phyloP scores from a whole-genome alignment of 495 filamentous ascomycete species.

The Rostrohypoxylon terebratum region DNA sequence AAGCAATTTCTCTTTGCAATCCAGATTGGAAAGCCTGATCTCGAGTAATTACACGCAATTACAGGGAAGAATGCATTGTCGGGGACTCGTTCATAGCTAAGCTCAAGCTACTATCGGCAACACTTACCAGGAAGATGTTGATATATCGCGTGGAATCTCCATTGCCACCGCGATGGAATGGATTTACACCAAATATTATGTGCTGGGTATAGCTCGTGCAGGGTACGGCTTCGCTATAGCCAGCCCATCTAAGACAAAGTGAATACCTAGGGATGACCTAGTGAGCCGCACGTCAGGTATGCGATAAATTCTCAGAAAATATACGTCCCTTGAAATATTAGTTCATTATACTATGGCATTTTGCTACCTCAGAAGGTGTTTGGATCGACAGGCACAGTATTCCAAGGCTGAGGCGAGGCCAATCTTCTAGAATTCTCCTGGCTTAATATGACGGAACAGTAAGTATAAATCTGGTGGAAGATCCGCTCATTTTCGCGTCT shows the following conservation, averaged over 20 bases:
- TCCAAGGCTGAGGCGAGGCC: conserved; percentile 23
- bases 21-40: neutral
- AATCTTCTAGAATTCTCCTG: conserved; percentile 22
- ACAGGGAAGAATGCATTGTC: conserved; percentile 4
- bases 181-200: conserved; percentile 10
- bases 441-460: neutral
- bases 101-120: neutral
- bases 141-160: conserved; percentile 7
- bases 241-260: conserved; percentile 17
- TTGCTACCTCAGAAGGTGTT: conserved; percentile 1
- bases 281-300: conserved; percentile 14
- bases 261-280: conserved; percentile 14
- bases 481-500: neutral
- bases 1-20: conserved; percentile 27
- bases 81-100: neutral
- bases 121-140: conserved; percentile 1
- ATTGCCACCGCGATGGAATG: conserved; percentile 36
- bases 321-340: conserved; percentile 8
- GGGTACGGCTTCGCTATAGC: neutral
- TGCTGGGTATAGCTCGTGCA: conserved; percentile 6
- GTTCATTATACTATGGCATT: conserved; percentile 26
- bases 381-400: conserved; percentile 23
- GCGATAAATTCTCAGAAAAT: conserved; percentile 15
- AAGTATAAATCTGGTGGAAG: conserved; percentile 26
- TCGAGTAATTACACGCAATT: conserved; percentile 10